Percentiles rank a stretch among this genome's conserved stretches.
Conservation (phyloP, 2,329 filamentous ascomycete genomes). For the Xylariaceae sp. region DNA sequence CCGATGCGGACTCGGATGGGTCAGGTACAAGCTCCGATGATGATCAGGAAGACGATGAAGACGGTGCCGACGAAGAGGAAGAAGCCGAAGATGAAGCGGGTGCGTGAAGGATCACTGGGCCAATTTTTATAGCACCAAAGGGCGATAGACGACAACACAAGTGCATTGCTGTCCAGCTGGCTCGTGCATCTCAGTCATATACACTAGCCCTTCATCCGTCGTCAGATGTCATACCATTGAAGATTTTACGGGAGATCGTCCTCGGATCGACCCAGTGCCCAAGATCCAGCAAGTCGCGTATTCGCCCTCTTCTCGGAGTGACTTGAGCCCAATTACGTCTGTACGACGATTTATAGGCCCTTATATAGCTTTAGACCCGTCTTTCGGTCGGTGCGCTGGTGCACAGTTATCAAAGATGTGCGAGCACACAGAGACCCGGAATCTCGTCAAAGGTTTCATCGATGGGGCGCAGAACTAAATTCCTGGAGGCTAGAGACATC, state of each 20-base stretch:
- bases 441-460: background rate
- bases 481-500: background rate
- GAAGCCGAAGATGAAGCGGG: conserved; percentile 28
- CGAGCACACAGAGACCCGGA: background rate
- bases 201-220: background rate
- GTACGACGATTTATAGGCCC: background rate
- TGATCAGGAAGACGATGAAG: conserved; percentile 48
- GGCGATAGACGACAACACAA: conserved; percentile 4
- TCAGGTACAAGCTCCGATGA: conserved; percentile 47
- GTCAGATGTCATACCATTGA: background rate
- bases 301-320: background rate
- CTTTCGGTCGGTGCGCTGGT: background rate
- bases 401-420: background rate
- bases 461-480: background rate
- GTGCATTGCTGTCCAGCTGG: background rate
- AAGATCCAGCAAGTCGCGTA: background rate
- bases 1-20: conserved; percentile 54
- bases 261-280: background rate
- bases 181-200: background rate
- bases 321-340: background rate
- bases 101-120: conserved; percentile 2
- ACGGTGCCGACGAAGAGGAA: conserved; percentile 36
- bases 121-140: background rate
- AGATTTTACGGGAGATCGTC: background rate
- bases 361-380: no score